Evolutionary conservation across 2,329 filamentous ascomycete genomes (phyloP), one percentile per base, ranked within the genome.

Genomic region (Pseudopyrenochaeta lycopersici): DNA sequence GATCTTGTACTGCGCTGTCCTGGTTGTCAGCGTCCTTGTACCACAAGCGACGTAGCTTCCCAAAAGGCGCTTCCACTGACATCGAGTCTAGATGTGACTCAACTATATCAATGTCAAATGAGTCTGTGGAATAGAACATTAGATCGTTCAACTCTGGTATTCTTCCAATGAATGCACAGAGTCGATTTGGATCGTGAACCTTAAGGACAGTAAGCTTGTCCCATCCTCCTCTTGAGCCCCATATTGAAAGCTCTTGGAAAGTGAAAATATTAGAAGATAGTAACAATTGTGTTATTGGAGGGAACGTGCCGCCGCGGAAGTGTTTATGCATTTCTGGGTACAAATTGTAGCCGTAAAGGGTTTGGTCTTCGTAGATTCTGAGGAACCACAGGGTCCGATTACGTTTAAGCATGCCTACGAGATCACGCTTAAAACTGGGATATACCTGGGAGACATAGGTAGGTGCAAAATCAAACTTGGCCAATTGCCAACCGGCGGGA

Each of bases 151-250:
- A 17, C 23, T 48, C 18, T 12, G 45, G 33, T 10, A 15, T 20
- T 39, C 21, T 21, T 31, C 45, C 33, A 31, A 39, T 32, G 36
- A 44, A 48, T 4, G 21, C 30, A 31, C 33, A 29, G 47, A 52
- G 31, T 18, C 21, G 29, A 17, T 32, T n/a, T 32, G 31, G 40
- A 32, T 33, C n/a, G 33, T 39, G 44, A 10, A 46, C 12, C 17
- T 46, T 32, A 9, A 46, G 32, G 11, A 50, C 12, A 35, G 31
- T 35, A 15, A 54, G 35, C 4, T 40, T 11, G 11, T 46, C 15
- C 52, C 52, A 54, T 29, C 42, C 36, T 33, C 29, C 31, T n/a
- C 29, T 31, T 7, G 41, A 29, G 29, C 40, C 52, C 52, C 52
- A 54, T 27, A 50, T 23, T 18, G 30, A 23, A 18, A 54, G 36